Percentiles rank a stretch among this genome's conserved stretches.
Evolutionary conservation across 2,329 filamentous ascomycete genomes (phyloP).

Genomic region (Graphilbum fragrans): DNA sequence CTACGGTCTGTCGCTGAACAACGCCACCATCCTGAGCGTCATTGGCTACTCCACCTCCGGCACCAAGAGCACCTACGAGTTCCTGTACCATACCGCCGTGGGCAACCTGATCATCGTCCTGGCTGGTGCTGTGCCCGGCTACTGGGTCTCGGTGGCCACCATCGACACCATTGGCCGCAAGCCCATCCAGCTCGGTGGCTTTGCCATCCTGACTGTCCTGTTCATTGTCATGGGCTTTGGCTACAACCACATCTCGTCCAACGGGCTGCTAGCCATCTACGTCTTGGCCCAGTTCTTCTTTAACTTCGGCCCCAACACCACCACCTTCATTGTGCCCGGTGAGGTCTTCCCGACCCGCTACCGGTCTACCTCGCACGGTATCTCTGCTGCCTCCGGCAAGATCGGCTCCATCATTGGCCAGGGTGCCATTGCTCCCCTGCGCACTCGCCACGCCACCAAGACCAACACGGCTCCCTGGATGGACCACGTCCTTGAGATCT

Average conservation of each 20-base stretch:
- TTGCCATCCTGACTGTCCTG: conserved; percentile 46
- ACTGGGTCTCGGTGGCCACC: conserved; percentile 65
- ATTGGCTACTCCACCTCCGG: conserved; percentile 56
- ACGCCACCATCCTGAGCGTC: conserved; percentile 55
- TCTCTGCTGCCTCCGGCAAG: conserved; percentile 43
- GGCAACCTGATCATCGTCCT: conserved; percentile 71
- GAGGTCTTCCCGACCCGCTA: conserved; percentile 46
- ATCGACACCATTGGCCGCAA: conserved; percentile 66
- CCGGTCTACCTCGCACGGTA: conserved; percentile 44
- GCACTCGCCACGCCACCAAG: conserved; percentile 29
- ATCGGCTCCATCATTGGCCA: conserved; percentile 45
- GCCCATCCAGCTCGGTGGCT: conserved; percentile 59
- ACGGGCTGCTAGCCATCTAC: conserved; percentile 43
- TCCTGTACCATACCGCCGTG: conserved; percentile 61
- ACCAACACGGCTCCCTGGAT: conserved; percentile 48
- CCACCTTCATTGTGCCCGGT: conserved; percentile 44
- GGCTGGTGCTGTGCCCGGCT: conserved; percentile 68
- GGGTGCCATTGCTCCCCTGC: conserved; percentile 43
- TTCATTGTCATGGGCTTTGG: conserved; percentile 53
- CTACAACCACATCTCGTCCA: conserved; percentile 38
- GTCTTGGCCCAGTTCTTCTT: conserved; percentile 47
- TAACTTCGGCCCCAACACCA: conserved; percentile 46
- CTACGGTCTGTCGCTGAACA: conserved; percentile 64
- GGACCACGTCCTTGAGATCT: conserved; percentile 66
- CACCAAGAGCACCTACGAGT: conserved; percentile 49